phyloP scores from a whole-genome alignment of 768 basidiomycete species.

The Phanerochaete sordida region DNA sequence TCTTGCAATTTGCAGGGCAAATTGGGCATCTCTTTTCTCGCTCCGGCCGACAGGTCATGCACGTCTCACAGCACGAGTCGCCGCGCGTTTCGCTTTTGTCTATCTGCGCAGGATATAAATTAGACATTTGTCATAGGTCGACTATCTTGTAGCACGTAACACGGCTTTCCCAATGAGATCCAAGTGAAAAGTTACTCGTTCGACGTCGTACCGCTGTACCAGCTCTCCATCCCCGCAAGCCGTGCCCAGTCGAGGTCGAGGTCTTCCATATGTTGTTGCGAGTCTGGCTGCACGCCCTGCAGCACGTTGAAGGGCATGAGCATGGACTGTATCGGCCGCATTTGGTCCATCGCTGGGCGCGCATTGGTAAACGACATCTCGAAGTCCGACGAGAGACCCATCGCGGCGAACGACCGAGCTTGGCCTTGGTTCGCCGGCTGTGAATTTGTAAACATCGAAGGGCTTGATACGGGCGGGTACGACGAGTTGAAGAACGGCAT shows the following conservation, averaged over 20 bases:
- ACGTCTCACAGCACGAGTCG: no score
- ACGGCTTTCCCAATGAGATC: no score
- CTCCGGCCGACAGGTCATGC: no score
- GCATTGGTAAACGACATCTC: background rate
- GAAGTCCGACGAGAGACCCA: slow-evolving; percentile 1
- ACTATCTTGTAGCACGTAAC: no score
- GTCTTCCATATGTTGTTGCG: background rate
- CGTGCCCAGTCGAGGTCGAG: slow-evolving; percentile 21
- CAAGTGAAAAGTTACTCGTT: no score
- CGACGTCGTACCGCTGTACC: slow-evolving; percentile 1
- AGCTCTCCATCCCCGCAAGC: slow-evolving; percentile 14
- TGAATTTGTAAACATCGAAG: slow-evolving; percentile 2
- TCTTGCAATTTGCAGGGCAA: no score
- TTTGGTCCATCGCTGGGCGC: background rate
- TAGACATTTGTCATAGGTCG: no score
- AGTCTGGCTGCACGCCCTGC: slow-evolving; percentile 11
- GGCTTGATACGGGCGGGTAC: background rate
- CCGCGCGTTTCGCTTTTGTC: no score
- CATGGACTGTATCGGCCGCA: slow-evolving; percentile 12
- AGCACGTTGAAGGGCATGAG: slow-evolving; percentile 21
- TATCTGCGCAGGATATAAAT: no score
- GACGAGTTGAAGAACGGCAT: slow-evolving; percentile 2
- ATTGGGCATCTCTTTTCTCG: no score
- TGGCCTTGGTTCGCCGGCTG: no score
- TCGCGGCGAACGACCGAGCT: no score